phyloP scores from a whole-genome alignment of 192 early-diverging fungal species.

The Kickxella alabastrina region DNA sequence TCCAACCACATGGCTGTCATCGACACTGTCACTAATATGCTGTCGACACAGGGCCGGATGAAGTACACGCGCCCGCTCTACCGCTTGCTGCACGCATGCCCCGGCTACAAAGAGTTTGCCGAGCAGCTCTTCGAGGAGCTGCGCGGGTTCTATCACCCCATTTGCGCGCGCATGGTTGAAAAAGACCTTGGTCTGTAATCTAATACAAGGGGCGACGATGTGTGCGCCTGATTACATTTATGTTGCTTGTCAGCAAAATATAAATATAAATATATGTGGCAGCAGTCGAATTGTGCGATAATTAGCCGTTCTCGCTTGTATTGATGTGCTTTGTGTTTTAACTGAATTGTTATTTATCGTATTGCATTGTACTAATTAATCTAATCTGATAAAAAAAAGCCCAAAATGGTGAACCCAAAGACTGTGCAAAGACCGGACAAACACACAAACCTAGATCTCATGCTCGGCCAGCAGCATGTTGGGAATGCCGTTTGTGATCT shows the following conservation, averaged over 20 bases:
- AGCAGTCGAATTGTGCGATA: too few species aligned
- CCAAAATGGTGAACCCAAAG: too few species aligned
- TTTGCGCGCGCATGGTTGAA: constrained; percentile 81
- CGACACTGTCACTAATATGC: constrained; percentile 71
- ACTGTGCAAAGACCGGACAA: too few species aligned
- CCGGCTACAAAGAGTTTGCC: constrained; percentile 73
- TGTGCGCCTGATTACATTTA: background rate
- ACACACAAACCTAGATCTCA: constrained; percentile 74
- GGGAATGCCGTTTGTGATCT: constrained; percentile 90
- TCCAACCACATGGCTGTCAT: constrained; percentile 73
- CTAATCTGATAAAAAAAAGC: too few species aligned
- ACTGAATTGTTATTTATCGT: too few species aligned
- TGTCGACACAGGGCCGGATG: constrained; percentile 90
- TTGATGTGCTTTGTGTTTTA: too few species aligned
- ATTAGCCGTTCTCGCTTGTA: too few species aligned
- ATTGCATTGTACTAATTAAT: too few species aligned
- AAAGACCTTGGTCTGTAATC: constrained; percentile 73
- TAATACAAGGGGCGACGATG: background rate
- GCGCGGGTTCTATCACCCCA: constrained; percentile 89
- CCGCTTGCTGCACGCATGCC: constrained; percentile 61
- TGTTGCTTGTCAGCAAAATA: background rate
- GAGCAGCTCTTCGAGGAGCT: constrained; percentile 72
- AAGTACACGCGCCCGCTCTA: constrained; percentile 88
- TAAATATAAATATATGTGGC: too few species aligned
- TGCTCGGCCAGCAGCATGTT: constrained; percentile 84